Conservation (phyloP, 2,329 filamentous ascomycete genomes). For the Dactylellina cionopaga region DNA sequence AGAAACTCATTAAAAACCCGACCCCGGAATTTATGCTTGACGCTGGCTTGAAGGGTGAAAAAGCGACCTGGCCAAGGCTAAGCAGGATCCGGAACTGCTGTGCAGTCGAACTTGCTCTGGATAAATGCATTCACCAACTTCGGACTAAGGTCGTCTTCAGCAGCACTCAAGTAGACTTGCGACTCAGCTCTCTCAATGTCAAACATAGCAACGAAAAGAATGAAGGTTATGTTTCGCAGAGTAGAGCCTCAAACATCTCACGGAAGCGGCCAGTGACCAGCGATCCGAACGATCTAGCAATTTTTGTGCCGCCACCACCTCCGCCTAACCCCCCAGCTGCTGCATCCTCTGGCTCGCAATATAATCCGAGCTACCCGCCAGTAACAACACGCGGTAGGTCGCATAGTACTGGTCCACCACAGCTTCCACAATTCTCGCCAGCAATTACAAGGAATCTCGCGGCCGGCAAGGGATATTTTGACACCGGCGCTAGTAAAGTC, state of each 20-base stretch:
- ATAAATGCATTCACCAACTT: slow-evolving; percentile 76
- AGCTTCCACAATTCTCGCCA: slow-evolving; percentile 46
- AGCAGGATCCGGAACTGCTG: slow-evolving; percentile 86
- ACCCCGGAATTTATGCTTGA: slow-evolving; percentile 85
- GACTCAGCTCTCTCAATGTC: slow-evolving; percentile 57
- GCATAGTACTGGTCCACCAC: slow-evolving; percentile 40
- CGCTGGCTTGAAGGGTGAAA: slow-evolving; percentile 79
- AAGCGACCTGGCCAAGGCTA: slow-evolving; percentile 90
- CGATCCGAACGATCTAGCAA: slow-evolving; percentile 29
- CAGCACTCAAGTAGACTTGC: slow-evolving; percentile 71
- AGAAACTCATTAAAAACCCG: slow-evolving; percentile 82
- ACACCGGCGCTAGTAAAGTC: neutral
- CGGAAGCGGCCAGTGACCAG: slow-evolving; percentile 37
- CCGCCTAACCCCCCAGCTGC: neutral
- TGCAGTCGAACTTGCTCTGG: slow-evolving; percentile 85
- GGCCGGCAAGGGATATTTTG: slow-evolving; percentile 42
- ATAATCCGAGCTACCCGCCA: slow-evolving; percentile 28
- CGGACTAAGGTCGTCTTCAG: slow-evolving; percentile 76
- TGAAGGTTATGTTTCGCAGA: slow-evolving; percentile 19
- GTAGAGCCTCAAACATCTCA: slow-evolving; percentile 28
- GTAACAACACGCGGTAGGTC: slow-evolving; percentile 34
- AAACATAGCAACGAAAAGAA: slow-evolving; percentile 10
- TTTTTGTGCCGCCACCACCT: slow-evolving; percentile 28
- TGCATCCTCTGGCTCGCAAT: slow-evolving; percentile 13
- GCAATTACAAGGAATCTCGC: slow-evolving; percentile 29